Percentiles rank a stretch among this genome's conserved stretches.
Evolutionary conservation across 1,139 yeast genomes (phyloP).

Genomic region (Tardiomyces blankii): DNA sequence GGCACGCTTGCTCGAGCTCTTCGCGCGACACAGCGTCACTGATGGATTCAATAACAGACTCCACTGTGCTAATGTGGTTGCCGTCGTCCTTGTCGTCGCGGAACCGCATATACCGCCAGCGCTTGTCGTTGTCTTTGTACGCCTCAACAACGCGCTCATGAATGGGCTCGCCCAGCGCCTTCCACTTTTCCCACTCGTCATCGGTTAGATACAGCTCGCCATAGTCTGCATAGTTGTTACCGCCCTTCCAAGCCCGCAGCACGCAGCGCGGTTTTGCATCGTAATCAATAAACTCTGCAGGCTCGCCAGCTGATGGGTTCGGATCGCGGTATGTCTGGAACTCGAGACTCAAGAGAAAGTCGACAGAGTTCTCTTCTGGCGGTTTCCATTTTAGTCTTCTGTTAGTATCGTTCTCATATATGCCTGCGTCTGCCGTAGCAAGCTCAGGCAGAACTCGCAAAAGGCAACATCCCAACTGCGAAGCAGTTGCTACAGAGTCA

Average conservation of each 20-base stretch:
- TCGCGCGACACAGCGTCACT: slow-evolving; percentile 76
- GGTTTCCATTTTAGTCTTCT: slow-evolving; percentile 84
- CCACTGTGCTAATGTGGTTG: slow-evolving; percentile 71
- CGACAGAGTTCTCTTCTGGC: slow-evolving; percentile 87
- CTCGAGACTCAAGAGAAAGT: slow-evolving; percentile 61
- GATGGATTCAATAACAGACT: slow-evolving; percentile 72
- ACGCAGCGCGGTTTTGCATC: slow-evolving; percentile 64
- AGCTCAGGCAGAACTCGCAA: too few relatives aligned
- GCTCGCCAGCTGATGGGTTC: slow-evolving; percentile 63
- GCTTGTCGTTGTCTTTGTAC: slow-evolving; percentile 44
- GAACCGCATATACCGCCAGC: slow-evolving; percentile 80
- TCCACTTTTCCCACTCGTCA: slow-evolving; percentile 74
- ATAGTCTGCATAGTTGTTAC: slow-evolving; percentile 51
- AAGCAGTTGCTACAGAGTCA: too few relatives aligned
- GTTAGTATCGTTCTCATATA: background rate
- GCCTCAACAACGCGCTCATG: slow-evolving; percentile 91
- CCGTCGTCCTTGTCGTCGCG: slow-evolving; percentile 89
- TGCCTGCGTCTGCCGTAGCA: too few relatives aligned
- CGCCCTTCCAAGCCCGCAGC: slow-evolving; percentile 76
- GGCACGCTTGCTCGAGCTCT: slow-evolving; percentile 46
- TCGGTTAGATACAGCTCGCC: slow-evolving; percentile 51
- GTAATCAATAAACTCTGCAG: slow-evolving; percentile 55
- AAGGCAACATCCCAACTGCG: too few relatives aligned
- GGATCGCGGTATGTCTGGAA: slow-evolving; percentile 61
- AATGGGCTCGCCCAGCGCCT: slow-evolving; percentile 62